These are phyloP conservation scores for Porcisia deanei DNA, from an alignment of 208 protist species.

Conservation along the genomic window DNA sequence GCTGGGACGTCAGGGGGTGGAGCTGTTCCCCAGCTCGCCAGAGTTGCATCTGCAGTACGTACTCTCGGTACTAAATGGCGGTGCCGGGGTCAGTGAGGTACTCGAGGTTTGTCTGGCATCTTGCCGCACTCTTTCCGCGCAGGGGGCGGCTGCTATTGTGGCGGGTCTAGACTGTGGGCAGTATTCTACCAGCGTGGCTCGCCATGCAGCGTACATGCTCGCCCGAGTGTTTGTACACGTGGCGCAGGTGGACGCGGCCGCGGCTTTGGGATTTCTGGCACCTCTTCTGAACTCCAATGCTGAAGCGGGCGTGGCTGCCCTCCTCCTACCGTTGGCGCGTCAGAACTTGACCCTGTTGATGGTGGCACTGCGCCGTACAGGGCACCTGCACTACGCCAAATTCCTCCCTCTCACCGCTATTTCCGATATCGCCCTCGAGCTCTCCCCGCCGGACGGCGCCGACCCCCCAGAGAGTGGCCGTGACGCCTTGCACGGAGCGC, in stretches of 20 bases:
- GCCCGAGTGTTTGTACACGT: constrained; percentile 43
- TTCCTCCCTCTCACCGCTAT: constrained; percentile 66
- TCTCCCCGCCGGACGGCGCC: constrained; percentile 30
- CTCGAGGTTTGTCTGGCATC: constrained; percentile 43
- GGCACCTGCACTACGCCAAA: constrained; percentile 28
- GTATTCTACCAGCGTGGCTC: constrained; percentile 41
- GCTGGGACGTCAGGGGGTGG: constrained; percentile 58
- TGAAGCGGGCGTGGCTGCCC: constrained; percentile 22
- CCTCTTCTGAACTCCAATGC: constrained; percentile 24
- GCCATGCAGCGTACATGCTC: constrained; percentile 70
- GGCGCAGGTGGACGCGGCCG: constrained; percentile 23
- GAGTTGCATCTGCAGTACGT: constrained; percentile 59
- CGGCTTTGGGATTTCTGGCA: constrained; percentile 25
- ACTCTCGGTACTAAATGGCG: constrained; percentile 26
- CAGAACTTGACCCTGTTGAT: constrained; percentile 71
- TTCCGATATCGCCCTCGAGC: constrained; percentile 54
- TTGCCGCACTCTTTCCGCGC: constrained; percentile 45
- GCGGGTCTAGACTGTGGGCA: constrained; percentile 28
- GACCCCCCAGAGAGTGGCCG: constrained; percentile 34
- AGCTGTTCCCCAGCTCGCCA: constrained; percentile 63
- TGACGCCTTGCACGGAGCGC: constrained; percentile 38
- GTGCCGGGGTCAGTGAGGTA: constrained; percentile 13
- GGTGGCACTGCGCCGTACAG: constrained; percentile 42
- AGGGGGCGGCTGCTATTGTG: constrained; percentile 41
- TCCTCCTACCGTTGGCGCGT: constrained; percentile 63